A percentile compares a stretch with the other conserved stretches of the same genome.
Evolutionary conservation across 1,139 yeast genomes (phyloP).

Genomic region (Suhomyces kunorum): DNA sequence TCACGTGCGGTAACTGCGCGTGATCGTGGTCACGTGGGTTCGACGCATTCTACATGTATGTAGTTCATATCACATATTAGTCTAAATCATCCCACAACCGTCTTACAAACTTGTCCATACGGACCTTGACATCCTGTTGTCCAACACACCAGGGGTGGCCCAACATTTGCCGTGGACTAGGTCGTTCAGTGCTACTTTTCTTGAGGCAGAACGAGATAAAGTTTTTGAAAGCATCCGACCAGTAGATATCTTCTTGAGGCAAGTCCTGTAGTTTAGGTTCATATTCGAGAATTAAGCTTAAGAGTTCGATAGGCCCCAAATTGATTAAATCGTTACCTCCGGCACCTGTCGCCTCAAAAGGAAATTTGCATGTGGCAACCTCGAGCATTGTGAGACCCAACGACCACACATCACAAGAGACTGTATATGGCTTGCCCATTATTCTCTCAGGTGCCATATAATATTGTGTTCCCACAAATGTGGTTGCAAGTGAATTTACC

Average conservation of each 20-base stretch:
- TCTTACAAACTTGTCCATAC: conserved; percentile 83
- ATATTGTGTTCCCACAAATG: conserved; percentile 95
- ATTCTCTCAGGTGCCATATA: conserved; percentile 99
- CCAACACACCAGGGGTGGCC: conserved; percentile 88
- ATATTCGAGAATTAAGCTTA: conserved; percentile 77
- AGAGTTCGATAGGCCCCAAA: conserved; percentile 78
- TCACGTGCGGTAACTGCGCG: conserved; percentile 9
- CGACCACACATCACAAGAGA: conserved; percentile 96
- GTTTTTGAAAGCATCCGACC: conserved; percentile 83
- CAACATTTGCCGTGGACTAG: conserved; percentile 91
- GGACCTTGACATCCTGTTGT: conserved; percentile 67
- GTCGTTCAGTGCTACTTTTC: conserved; percentile 77
- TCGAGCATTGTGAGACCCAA: conserved; percentile 87
- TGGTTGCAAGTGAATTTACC: conserved; percentile 89
- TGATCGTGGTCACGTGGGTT: not conserved
- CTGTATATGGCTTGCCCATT: conserved; percentile 92
- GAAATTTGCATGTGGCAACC: conserved; percentile 88
- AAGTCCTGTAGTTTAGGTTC: conserved; percentile 80
- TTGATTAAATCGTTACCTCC: conserved; percentile 38
- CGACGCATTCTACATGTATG: not conserved
- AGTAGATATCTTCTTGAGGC: conserved; percentile 69
- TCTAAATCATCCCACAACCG: conserved; percentile 67
- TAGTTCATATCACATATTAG: not conserved
- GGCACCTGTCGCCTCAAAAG: conserved; percentile 40
- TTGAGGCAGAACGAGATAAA: conserved; percentile 80